Conservation (phyloP, 1,284 basidiomycete genomes). For the Fomitopsis schrenkii region DNA sequence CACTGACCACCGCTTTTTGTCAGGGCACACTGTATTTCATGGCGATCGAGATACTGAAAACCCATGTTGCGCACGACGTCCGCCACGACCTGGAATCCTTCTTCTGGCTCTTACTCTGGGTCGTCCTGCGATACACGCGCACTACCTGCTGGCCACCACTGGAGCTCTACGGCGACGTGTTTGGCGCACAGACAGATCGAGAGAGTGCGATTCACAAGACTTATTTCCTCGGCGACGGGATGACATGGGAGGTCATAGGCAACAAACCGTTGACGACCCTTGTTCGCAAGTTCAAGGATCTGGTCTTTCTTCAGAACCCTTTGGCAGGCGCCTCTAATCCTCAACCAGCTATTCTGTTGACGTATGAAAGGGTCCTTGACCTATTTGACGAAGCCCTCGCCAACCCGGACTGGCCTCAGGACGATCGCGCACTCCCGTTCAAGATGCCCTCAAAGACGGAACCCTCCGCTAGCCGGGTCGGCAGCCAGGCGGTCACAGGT, state of each 20-base stretch:
- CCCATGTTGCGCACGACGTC: background rate
- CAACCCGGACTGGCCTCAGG: background rate
- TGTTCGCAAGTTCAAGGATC: background rate
- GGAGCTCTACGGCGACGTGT: background rate
- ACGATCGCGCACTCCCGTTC: background rate
- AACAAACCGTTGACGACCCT: slow-evolving; percentile 6
- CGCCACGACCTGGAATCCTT: background rate
- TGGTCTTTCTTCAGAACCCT: background rate
- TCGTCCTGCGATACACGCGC: slow-evolving; percentile 12
- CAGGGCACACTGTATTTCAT: slow-evolving; percentile 15
- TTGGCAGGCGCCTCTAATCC: background rate
- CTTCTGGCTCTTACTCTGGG: slow-evolving; percentile 14
- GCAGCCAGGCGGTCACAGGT: too few species aligned
- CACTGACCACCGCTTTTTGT: too few species aligned
- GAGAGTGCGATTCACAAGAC: background rate
- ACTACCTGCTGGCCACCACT: too few species aligned
- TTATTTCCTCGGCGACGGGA: background rate
- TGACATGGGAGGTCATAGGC: background rate
- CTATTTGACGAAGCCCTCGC: slow-evolving; percentile 6
- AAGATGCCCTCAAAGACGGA: background rate
- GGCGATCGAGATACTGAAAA: slow-evolving; percentile 2
- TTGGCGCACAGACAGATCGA: background rate
- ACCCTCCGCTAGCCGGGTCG: too few species aligned
- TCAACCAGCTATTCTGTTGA: background rate
- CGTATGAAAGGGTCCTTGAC: slow-evolving; percentile 1